phyloP scores from a whole-genome alignment of 164 flowering plant genomes.

The Euptelea pleiosperma region DNA sequence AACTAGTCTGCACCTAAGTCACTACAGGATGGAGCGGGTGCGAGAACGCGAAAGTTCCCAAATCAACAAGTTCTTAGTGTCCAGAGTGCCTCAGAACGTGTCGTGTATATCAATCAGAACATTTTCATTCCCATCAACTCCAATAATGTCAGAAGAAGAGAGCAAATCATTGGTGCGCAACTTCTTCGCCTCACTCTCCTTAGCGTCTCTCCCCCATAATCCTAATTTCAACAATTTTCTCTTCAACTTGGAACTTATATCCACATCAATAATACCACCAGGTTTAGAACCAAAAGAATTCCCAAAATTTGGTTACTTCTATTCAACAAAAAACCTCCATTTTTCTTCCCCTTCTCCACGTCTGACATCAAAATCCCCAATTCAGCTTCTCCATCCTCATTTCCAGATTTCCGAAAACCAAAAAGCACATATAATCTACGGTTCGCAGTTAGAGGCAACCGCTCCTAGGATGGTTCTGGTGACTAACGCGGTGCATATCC shows the following conservation, averaged over 20 bases:
- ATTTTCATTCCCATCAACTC: conserved; percentile 17
- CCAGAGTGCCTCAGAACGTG: too few relatives aligned
- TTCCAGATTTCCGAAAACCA: conserved; percentile 33
- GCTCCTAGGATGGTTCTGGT: too few relatives aligned
- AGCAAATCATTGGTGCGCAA: conserved; percentile 14
- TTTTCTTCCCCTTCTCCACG: conserved; percentile 13
- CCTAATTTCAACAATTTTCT: conserved; percentile 55
- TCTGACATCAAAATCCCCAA: conserved; percentile 10
- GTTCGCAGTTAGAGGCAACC: too few relatives aligned
- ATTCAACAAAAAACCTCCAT: conserved; percentile 15
- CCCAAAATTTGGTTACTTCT: conserved; percentile 1
- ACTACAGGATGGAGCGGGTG: too few relatives aligned
- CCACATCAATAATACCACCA: conserved; percentile 18
- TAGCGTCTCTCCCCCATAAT: conserved; percentile 69
- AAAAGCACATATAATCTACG: conserved; percentile 52
- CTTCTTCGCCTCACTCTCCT: conserved; percentile 46
- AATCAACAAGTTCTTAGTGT: too few relatives aligned
- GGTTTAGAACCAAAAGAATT: conserved; percentile 4
- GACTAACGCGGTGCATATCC: too few relatives aligned
- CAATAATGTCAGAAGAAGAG: conserved; percentile 12
- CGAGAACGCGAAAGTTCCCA: too few relatives aligned
- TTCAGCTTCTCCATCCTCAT: conserved; percentile 9
- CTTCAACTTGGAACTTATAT: conserved; percentile 37
- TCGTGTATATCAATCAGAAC: too few relatives aligned
- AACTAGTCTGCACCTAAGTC: too few relatives aligned